phyloP scores from a whole-genome alignment of 2,329 filamentous ascomycete species.

The Aspergillus sp. region DNA sequence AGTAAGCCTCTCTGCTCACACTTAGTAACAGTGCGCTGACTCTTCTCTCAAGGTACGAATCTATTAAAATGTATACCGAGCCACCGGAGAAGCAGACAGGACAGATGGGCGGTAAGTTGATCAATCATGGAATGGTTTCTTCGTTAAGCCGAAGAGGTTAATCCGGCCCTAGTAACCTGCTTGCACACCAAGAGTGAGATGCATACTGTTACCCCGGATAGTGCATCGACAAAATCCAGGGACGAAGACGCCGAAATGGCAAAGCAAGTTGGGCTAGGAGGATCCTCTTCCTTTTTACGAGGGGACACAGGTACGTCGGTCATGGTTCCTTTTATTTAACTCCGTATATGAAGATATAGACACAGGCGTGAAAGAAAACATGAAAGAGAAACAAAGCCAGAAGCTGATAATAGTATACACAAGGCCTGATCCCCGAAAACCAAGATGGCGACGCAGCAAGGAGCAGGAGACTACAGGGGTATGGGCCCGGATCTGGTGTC shows the following conservation, averaged over 20 bases:
- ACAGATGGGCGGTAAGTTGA: conserved; percentile 52
- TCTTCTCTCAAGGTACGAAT: conserved; percentile 51
- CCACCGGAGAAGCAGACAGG: conserved; percentile 55
- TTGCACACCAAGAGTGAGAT: conserved; percentile 33
- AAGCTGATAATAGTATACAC: conserved; percentile 43
- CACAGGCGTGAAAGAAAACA: conserved; percentile 12
- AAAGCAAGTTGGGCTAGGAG: conserved; percentile 55
- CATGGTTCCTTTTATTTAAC: conserved; percentile 25
- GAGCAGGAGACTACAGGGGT: conserved; percentile 51
- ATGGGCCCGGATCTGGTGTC: conserved; percentile 54
- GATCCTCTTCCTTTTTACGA: conserved; percentile 45
- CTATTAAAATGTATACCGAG: conserved; percentile 48
- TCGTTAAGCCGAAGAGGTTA: no score
- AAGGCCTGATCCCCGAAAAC: conserved; percentile 33
- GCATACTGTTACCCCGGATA: background rate
- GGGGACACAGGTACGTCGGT: conserved; percentile 37
- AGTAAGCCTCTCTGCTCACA: conserved; percentile 38
- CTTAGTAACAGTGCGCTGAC: no score
- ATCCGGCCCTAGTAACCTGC: background rate
- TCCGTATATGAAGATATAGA: conserved; percentile 25
- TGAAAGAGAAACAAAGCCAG: conserved; percentile 18
- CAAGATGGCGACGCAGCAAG: conserved; percentile 38
- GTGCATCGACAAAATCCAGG: background rate
- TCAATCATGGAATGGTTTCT: background rate
- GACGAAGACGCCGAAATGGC: conserved; percentile 53